phyloP scores from a whole-genome alignment of 192 early-diverging fungal species.

The Coemansia sp. region DNA sequence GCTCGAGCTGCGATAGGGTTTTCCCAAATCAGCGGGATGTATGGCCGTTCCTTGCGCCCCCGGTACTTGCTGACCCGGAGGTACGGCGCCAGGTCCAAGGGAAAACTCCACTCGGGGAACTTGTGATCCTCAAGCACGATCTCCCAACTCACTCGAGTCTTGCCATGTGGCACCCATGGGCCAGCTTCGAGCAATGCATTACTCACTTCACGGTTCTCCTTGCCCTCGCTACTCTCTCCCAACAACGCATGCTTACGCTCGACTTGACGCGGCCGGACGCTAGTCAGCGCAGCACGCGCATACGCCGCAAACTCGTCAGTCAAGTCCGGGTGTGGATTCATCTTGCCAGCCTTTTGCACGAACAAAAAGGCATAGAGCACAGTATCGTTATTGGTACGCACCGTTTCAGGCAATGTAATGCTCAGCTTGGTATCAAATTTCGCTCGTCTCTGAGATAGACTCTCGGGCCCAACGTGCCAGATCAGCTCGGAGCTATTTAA shows the following conservation, averaged over 20 bases:
- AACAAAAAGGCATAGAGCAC: slow-evolving; percentile 42
- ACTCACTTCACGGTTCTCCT: background rate
- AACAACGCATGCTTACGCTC: slow-evolving; percentile 38
- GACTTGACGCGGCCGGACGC: slow-evolving; percentile 20
- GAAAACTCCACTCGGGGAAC: slow-evolving; percentile 46
- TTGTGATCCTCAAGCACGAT: slow-evolving; percentile 50
- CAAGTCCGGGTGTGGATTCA: slow-evolving; percentile 15
- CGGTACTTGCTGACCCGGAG: slow-evolving; percentile 15
- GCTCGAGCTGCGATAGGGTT: slow-evolving; percentile 46
- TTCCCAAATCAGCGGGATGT: slow-evolving; percentile 55
- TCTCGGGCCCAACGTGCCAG: slow-evolving; percentile 41
- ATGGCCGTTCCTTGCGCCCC: slow-evolving; percentile 15
- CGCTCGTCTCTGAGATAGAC: slow-evolving; percentile 25
- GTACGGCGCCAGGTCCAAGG: slow-evolving; percentile 40
- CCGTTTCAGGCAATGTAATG: slow-evolving; percentile 18
- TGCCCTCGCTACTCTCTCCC: background rate
- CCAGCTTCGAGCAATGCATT: slow-evolving; percentile 5
- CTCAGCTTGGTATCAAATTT: slow-evolving; percentile 17
- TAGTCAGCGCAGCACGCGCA: slow-evolving; percentile 33
- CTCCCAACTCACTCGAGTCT: slow-evolving; percentile 48
- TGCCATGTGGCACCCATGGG: slow-evolving; percentile 50
- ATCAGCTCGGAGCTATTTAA: slow-evolving; percentile 31
- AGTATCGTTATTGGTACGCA: slow-evolving; percentile 29
- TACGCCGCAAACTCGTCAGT: slow-evolving; percentile 26
- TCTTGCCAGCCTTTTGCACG: slow-evolving; percentile 33